Conservation (phyloP, 2,329 filamentous ascomycete genomes). For the Endoconidiophora polonica region DNA sequence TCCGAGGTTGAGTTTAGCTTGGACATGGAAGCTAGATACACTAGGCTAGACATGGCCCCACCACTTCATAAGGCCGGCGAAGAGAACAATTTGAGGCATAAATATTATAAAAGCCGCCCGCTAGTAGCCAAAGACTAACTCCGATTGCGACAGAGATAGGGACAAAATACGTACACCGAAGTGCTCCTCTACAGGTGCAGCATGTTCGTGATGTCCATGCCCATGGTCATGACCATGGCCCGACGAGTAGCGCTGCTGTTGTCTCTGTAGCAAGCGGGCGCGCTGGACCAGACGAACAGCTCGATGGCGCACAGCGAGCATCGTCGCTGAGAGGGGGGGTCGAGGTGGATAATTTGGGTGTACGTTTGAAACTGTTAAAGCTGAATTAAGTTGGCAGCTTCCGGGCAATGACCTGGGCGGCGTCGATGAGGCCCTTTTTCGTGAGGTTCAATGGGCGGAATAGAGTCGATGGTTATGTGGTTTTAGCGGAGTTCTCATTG, state of each 20-base stretch:
- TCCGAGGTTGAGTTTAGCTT: too few species aligned
- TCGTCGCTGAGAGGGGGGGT: slow-evolving; percentile 15
- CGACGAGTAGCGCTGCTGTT: slow-evolving; percentile 36
- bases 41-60: too few species aligned
- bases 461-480: background rate
- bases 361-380: background rate
- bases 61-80: too few species aligned
- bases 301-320: slow-evolving; percentile 30
- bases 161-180: slow-evolving; percentile 33
- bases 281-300: slow-evolving; percentile 21
- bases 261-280: slow-evolving; percentile 21
- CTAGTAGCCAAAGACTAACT: too few species aligned
- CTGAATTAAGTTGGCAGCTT: background rate
- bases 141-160: background rate
- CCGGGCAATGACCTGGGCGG: background rate
- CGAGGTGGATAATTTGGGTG: background rate
- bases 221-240: slow-evolving; percentile 24
- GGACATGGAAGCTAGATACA: too few species aligned
- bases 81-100: too few species aligned
- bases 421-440: slow-evolving; percentile 1
- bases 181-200: slow-evolving; percentile 33
- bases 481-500: slow-evolving; percentile 4
- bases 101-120: too few species aligned
- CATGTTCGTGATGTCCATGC: slow-evolving; percentile 26
- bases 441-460: background rate